Base-by-base conservation (phyloP, 345 rosid genomes). In the Gossypium stocksii region DNA sequence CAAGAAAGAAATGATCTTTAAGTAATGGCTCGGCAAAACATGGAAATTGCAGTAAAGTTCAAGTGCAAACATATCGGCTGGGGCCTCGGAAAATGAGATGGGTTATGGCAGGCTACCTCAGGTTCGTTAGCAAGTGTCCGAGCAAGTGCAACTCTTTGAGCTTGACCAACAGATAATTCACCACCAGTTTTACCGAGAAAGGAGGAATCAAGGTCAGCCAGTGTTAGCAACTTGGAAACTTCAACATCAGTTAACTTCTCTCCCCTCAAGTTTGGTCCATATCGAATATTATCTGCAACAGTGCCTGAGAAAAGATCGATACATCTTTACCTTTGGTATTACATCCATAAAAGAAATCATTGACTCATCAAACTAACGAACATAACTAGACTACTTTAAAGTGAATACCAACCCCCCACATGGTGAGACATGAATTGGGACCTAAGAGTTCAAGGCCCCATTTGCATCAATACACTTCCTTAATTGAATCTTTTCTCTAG, bases 81-180 rank as follows among this genome's bases (percentile, higher is more conserved):
- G 15, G 51, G 51, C 51, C 14, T 46, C 7, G 41, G 41, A 34
- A 34, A 34, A 34, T 4, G 41, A 34, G 7, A 34, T 0, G 41
- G 41, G 41, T 34, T 34, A 34, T 34, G 41, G 41, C 41, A 5
- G 29, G 27, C 1, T 70, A 88, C 94, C 86, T 91, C 95, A 0
- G 97, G 98, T 19, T 89, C 90, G 38, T 92, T 92, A 7, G 97
- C 98, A 44, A 94, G 77, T 4, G 97, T 94, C 79, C 97, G 83
- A 1, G 98, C 97, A 52, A 94, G 92, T 0, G 98, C 97, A 54
- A 92, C 98, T 74, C 98, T 82, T 70, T 91, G 98, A n/a, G 93
- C 91, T 85, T 94, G 96, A 51, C 97, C 97, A 0, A 91, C 97
- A 0, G 97, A 92, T 74, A 92, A 74, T 72, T 91, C 97, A 4